Evolutionary conservation across 169 alveolate species (phyloP).

Genomic region (Plasmodium gonderi): DNA sequence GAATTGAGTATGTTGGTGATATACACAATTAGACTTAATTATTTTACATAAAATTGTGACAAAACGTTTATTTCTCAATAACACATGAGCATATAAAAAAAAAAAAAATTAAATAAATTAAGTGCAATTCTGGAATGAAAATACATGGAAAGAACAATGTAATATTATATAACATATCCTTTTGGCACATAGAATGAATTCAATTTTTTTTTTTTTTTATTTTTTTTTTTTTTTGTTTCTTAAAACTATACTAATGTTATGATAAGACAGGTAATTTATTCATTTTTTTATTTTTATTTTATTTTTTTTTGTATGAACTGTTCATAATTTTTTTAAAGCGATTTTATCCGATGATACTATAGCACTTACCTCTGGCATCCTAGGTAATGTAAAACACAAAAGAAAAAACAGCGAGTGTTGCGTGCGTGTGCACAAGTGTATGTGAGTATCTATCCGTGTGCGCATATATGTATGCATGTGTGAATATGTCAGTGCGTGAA

Average conservation of each 20-base stretch:
- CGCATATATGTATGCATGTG: neutral
- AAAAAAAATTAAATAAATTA: too few relatives aligned
- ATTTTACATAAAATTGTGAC: neutral
- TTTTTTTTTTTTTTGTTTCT: too few relatives aligned
- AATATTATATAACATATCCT: neutral
- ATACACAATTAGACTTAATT: neutral
- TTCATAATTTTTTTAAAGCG: constrained; percentile 28
- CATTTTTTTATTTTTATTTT: neutral
- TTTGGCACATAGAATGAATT: constrained; percentile 11
- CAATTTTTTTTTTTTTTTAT: neutral
- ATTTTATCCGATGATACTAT: neutral
- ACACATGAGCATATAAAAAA: neutral
- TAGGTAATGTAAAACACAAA: neutral
- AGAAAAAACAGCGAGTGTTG: neutral
- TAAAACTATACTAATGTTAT: too few relatives aligned
- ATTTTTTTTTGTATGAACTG: constrained; percentile 1
- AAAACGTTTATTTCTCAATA: neutral
- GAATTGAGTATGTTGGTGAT: neutral
- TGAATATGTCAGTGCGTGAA: neutral
- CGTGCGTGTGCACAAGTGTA: neutral
- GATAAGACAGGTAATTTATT: constrained; percentile 38
- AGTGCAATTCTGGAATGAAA: neutral
- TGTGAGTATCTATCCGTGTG: neutral
- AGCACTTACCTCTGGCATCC: neutral
- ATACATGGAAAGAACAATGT: constrained; percentile 5